Evolutionary conservation across 2,329 filamentous ascomycete genomes (phyloP).

Genomic region (Monilinia fructigena): DNA sequence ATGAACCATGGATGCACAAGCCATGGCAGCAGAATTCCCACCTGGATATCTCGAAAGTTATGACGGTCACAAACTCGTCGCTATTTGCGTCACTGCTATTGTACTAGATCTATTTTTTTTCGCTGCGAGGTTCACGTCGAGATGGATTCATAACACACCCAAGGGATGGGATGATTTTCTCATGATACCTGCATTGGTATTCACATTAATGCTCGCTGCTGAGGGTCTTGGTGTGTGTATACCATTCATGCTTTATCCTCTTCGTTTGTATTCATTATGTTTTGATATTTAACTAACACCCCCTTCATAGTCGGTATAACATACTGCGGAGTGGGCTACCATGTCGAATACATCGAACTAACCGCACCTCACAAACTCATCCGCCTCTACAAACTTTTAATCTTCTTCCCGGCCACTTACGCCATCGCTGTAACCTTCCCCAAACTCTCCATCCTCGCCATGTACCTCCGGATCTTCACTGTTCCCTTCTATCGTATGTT

Average conservation of each 20-base stretch:
- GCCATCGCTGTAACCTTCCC: slow-evolving; percentile 26
- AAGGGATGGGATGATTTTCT: slow-evolving; percentile 23
- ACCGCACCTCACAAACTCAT: neutral
- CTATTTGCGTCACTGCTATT: slow-evolving; percentile 13
- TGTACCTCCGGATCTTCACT: slow-evolving; percentile 28
- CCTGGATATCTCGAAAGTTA: slow-evolving; percentile 20
- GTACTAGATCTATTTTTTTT: slow-evolving; percentile 16
- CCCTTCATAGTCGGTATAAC: slow-evolving; percentile 17
- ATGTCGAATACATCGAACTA: slow-evolving; percentile 13
- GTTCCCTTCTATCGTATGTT: slow-evolving; percentile 24
- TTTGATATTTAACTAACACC: neutral
- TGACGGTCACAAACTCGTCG: slow-evolving; percentile 17
- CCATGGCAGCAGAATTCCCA: neutral
- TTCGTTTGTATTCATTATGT: neutral
- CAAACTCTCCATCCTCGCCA: slow-evolving; percentile 26
- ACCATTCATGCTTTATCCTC: neutral
- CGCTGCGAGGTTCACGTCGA: slow-evolving; percentile 10
- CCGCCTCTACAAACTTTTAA: slow-evolving; percentile 11
- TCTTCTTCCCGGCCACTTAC: slow-evolving; percentile 20
- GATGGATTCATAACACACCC: slow-evolving; percentile 19
- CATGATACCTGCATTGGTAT: slow-evolving; percentile 20
- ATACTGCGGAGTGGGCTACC: slow-evolving; percentile 20
- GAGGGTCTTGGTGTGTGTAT: slow-evolving; percentile 20
- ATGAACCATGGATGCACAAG: slow-evolving; percentile 18
- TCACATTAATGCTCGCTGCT: slow-evolving; percentile 16